A percentile compares a stretch with the other conserved stretches of the same genome.
Evolutionary conservation across 176 grass and related monocot species (phyloP).

Genomic region (Ensete glaucum): DNA sequence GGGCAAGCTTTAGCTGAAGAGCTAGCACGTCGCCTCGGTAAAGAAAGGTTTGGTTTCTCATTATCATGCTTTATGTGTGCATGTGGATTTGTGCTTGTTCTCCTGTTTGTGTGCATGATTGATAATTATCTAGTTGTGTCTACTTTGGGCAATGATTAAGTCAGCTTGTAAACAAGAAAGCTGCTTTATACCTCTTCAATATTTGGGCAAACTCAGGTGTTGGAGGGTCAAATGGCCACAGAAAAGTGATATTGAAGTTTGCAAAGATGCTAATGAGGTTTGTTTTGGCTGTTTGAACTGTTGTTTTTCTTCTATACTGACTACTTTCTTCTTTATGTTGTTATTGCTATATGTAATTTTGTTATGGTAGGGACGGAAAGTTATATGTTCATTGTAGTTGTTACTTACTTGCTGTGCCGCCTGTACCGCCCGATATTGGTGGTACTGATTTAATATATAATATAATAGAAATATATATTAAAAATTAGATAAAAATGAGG

Average conservation of each 20-base stretch:
- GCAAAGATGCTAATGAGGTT: slow-evolving; percentile 99
- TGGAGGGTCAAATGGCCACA: slow-evolving; percentile 92
- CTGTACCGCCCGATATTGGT: too few species aligned
- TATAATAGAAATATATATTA: too few species aligned
- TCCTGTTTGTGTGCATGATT: slow-evolving; percentile 21
- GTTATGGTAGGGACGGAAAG: background rate
- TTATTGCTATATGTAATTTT: background rate
- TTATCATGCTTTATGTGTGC: background rate
- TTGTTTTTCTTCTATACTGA: background rate
- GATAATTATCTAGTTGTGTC: background rate
- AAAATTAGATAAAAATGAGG: too few species aligned
- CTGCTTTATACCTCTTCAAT: background rate
- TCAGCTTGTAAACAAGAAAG: background rate
- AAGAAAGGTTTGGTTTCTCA: slow-evolving; percentile 61
- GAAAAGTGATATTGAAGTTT: slow-evolving; percentile 51
- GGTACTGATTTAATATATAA: too few species aligned
- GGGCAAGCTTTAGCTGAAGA: slow-evolving; percentile 91
- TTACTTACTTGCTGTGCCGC: too few species aligned
- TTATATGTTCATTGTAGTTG: too few species aligned
- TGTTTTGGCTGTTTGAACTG: slow-evolving; percentile 9
- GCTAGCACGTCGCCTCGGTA: slow-evolving; percentile 87
- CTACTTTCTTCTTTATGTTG: background rate
- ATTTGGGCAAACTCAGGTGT: slow-evolving; percentile 48
- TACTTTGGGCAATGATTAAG: background rate
- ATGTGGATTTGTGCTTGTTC: background rate